phyloP scores from a whole-genome alignment of 2,329 filamentous ascomycete species.

The Malbranchea zuffiana region DNA sequence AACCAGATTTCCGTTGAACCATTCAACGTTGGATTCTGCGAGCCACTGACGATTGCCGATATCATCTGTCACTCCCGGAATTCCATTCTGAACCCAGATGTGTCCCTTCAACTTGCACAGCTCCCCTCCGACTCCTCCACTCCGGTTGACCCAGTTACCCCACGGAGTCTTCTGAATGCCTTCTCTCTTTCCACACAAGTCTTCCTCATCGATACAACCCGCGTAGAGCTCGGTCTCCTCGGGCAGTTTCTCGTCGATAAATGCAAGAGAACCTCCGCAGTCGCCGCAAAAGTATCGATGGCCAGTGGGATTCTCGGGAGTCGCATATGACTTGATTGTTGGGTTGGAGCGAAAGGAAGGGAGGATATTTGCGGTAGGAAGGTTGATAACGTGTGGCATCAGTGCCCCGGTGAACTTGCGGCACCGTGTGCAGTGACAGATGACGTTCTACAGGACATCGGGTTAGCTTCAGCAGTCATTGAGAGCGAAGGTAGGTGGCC shows the following conservation, averaged over 20 bases:
- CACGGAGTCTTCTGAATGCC: neutral
- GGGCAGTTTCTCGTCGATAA: neutral
- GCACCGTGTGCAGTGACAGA: constrained; percentile 6
- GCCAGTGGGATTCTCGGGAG: neutral
- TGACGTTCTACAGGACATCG: constrained; percentile 1
- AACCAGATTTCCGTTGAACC: too few relatives aligned
- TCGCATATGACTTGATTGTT: neutral
- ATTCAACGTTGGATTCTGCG: too few relatives aligned
- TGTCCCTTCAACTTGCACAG: neutral
- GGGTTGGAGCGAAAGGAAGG: neutral
- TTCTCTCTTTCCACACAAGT: constrained; percentile 1
- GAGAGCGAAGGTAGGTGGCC: too few relatives aligned
- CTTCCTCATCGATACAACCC: constrained; percentile 3
- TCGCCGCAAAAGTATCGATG: neutral
- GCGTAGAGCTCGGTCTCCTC: constrained; percentile 2
- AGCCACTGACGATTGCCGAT: too few relatives aligned
- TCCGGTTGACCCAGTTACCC: neutral
- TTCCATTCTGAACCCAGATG: constrained; percentile 5
- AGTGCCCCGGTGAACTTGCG: constrained; percentile 5
- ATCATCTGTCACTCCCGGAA: constrained; percentile 2
- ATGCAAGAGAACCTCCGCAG: constrained; percentile 1
- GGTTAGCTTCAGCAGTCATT: too few relatives aligned
- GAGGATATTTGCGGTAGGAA: constrained; percentile 2
- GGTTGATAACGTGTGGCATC: constrained; percentile 1
- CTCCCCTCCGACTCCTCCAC: neutral